Evolutionary conservation across 2,329 filamentous ascomycete species (phyloP), one percentile per base, ranked within the genome.

Genomic region (Aspergillus japonicus): DNA sequence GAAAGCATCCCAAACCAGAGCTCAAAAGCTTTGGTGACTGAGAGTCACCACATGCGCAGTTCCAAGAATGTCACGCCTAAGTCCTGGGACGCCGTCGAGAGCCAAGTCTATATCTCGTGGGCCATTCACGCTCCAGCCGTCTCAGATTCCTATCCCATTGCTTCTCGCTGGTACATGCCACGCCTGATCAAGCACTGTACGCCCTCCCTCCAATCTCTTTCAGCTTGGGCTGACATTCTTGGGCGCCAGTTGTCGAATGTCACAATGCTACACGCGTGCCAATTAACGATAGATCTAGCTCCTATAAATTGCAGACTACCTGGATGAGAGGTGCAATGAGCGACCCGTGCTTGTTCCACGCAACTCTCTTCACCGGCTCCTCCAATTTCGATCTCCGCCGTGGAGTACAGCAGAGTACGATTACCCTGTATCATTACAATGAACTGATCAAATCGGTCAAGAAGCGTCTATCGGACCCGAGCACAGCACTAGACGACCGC

Each of bases 311-410:
- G 4, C 57, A 50, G 24, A 51, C 47, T 1, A 14, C 48, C 12
- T 59, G 57, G 57, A 10, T 56, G 14, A 49, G 48, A 21, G 19
- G 47, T 11, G 57, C 57, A 5, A 29, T 59, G 39, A 56, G 47
- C 26, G 57, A 59, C n/a, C 53, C 57, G 0, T 52, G 53, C 19
- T 16, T 59, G 7, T 59, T 59, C 42, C 53, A 59, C n/a, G 57
- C 57, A 4, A 59, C 57, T 1, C 39, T 59, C 2, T 59, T 47
- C 16, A 39, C 52, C 2, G 53, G 53, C 4, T 56, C 57, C 6
- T 59, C 57, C 2, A 21, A 59, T 7, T 52, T 47, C 6, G 57
- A 59, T 4, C 14, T 56, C 14, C 31, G 21, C 2, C 26, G 42
- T 2, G 51, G 51, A 2, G 6, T 33, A 4, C 1, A 21, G 3